Base-by-base conservation (phyloP, 2,329 filamentous ascomycete genomes). In the Trichophaea hybrida region DNA sequence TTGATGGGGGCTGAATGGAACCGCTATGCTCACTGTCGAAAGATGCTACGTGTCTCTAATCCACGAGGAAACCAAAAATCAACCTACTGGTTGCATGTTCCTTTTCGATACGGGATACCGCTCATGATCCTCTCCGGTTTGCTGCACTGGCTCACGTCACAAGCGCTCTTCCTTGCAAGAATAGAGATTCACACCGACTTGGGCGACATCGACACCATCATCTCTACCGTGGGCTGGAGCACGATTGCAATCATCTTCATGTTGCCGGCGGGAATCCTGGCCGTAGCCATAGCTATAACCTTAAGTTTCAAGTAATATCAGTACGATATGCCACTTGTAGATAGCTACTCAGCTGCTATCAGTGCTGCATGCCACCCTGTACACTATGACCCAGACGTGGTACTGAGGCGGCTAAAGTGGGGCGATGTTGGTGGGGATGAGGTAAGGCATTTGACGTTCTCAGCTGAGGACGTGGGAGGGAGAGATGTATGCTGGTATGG, bases 81-180 rank as follows among this genome's bases (percentile, higher is more conserved):
- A 0, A 74, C 70, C 1, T 76, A 75, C 60, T 75, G 72, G 51
- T 72, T 78, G 8, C 72, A 71, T 2, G 63, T 80, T 1, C 76
- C 76, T 1, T 72, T 74, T 40, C 69, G 69, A 13, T 79, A 75
- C 58, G 72, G 71, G 0, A 55, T 77, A 0, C 73, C 75, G 0
- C 65, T 77, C 1, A 68, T 73, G 1, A 60, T 66, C 0, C 61
- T 65, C 1, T 72, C 70, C 1, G 70, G 68, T 0, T 3, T 75
- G 1, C 67, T 78, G 57, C 76, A 78, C 63, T 79, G 75, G 76
- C 68, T 78, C 4, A 69, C 76, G 2, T 78, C 76, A 0, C 74
- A 76, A 60, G 73, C 72, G 48, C 60, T 77, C 1, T 78, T 76
- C 66, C 62, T 77, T 0, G 73, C 73, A 0, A 68, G 72, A 2